phyloP scores from a whole-genome alignment of 1,284 basidiomycete genomes.

The Trichosporon inkin region DNA sequence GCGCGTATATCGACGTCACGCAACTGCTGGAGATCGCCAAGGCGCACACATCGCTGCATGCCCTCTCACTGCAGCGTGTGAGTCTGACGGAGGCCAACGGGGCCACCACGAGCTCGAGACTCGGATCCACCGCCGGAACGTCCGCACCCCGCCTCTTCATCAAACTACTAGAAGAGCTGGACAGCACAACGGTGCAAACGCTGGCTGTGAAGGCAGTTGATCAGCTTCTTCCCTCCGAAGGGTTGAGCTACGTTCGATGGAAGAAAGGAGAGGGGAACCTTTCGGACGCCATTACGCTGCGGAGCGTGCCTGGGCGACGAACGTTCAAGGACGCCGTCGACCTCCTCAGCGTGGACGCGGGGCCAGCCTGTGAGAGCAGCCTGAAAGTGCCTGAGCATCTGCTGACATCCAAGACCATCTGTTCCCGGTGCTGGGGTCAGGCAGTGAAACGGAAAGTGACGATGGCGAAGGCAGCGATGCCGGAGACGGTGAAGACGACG shows the following conservation, averaged over 20 bases:
- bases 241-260: neutral
- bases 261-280: neutral
- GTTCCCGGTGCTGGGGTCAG: too few species aligned
- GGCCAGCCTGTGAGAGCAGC: neutral
- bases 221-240: neutral
- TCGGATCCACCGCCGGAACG: too few species aligned
- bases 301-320: neutral
- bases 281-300: neutral
- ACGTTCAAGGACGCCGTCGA: neutral
- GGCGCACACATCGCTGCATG: neutral
- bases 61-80: neutral
- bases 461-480: neutral
- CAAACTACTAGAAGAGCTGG: neutral
- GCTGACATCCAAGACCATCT: too few species aligned
- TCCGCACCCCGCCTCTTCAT: neutral
- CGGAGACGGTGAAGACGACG: neutral
- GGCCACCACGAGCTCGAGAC: too few species aligned
- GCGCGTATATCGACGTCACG: neutral
- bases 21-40: neutral
- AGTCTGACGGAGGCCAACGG: neutral
- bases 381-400: too few species aligned
- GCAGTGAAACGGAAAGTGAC: too few species aligned
- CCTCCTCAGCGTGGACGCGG: neutral
- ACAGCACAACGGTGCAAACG: neutral
- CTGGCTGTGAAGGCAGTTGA: neutral